Evolutionary conservation across 2,329 filamentous ascomycete species (phyloP).

Genomic region (Ophiosphaerella korrae): DNA sequence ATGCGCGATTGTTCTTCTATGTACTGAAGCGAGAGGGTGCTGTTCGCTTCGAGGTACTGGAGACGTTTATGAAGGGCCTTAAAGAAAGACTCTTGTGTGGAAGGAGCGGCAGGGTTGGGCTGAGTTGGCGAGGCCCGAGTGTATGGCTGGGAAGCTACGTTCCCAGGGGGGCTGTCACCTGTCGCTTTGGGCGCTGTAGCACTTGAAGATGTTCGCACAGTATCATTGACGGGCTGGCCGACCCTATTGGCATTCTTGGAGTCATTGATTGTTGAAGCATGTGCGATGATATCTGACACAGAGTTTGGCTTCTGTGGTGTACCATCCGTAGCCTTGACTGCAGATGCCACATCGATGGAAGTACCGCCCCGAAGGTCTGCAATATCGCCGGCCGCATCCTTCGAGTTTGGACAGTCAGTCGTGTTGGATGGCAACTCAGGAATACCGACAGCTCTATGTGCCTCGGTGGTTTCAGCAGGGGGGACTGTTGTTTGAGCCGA

Average conservation of each 20-base stretch:
- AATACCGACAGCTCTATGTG: neutral
- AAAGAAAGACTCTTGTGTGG: slow-evolving; percentile 97
- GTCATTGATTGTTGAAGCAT: slow-evolving; percentile 6
- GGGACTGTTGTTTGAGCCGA: slow-evolving; percentile 1
- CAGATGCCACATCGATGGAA: neutral
- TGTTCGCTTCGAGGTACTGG: slow-evolving; percentile 88
- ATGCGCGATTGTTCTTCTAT: slow-evolving; percentile 95
- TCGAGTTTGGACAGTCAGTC: neutral
- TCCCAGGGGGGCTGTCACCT: slow-evolving; percentile 24
- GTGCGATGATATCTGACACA: slow-evolving; percentile 3
- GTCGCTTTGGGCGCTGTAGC: slow-evolving; percentile 15
- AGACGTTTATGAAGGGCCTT: slow-evolving; percentile 94
- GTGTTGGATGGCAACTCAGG: neutral
- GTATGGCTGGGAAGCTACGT: slow-evolving; percentile 20
- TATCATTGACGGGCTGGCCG: slow-evolving; percentile 16
- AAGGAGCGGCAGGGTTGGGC: slow-evolving; percentile 66
- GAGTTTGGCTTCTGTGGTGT: slow-evolving; percentile 7
- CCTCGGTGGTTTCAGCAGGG: neutral
- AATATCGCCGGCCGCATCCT: neutral
- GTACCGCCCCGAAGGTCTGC: neutral
- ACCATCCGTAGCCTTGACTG: neutral
- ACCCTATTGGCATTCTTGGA: slow-evolving; percentile 11
- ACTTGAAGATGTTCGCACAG: slow-evolving; percentile 12
- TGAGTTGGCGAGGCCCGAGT: slow-evolving; percentile 49
- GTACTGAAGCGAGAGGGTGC: slow-evolving; percentile 89